Conservation (phyloP, 2,329 filamentous ascomycete genomes). For the Teratosphaeria epicoccoides region DNA sequence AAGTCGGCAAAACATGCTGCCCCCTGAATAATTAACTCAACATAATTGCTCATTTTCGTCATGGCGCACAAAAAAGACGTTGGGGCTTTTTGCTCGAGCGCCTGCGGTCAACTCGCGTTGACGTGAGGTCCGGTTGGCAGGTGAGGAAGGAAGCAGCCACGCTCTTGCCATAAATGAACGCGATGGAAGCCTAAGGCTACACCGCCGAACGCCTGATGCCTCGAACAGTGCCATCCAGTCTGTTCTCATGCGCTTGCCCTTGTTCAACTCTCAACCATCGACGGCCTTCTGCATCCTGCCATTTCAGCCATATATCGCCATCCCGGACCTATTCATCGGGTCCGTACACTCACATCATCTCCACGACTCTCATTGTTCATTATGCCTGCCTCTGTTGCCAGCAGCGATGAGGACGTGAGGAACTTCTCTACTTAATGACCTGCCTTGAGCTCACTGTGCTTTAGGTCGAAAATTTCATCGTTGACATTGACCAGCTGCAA, state of each 20-base stretch:
- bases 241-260: neutral
- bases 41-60: neutral
- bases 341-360: neutral
- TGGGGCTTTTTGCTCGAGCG: neutral
- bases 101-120: neutral
- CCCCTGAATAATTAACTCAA: neutral
- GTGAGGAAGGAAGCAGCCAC: neutral
- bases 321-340: neutral
- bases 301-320: neutral
- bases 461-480: conserved; percentile 43
- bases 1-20: neutral
- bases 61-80: neutral
- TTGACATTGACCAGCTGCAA: conserved; percentile 57
- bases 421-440: conserved; percentile 4
- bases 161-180: neutral
- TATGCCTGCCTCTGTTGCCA: conserved; percentile 44
- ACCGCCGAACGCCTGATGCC: neutral
- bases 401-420: conserved; percentile 45
- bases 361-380: neutral
- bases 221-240: neutral
- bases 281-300: neutral
- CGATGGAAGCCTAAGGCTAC: neutral
- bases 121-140: neutral
- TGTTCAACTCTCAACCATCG: neutral
- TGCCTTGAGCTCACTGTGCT: conserved; percentile 2